Conservation (phyloP, 1,139 yeast genomes). For the Pichiaceae sp. region DNA sequence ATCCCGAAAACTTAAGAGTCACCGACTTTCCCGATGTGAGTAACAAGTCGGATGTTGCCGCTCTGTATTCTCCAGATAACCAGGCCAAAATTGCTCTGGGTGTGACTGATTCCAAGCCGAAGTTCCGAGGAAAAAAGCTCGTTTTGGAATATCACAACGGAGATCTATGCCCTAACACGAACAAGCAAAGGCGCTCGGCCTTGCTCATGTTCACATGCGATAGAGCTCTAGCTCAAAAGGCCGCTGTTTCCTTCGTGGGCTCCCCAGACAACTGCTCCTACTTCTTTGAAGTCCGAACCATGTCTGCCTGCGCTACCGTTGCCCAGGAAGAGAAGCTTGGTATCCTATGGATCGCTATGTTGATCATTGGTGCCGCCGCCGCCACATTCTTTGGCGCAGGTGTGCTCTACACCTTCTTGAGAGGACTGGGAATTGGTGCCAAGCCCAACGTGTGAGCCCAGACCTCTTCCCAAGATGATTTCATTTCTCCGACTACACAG, state of each 20-base stretch:
- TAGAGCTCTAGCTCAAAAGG: slow-evolving; percentile 59
- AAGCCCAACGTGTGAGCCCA: too few species aligned
- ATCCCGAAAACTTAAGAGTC: slow-evolving; percentile 16
- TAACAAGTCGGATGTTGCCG: slow-evolving; percentile 54
- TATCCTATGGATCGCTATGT: slow-evolving; percentile 50
- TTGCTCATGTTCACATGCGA: slow-evolving; percentile 74
- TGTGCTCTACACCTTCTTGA: slow-evolving; percentile 32
- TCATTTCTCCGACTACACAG: too few species aligned
- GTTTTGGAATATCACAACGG: slow-evolving; percentile 68
- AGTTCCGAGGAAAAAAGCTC: slow-evolving; percentile 63
- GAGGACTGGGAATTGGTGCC: slow-evolving; percentile 1
- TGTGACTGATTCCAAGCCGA: slow-evolving; percentile 48
- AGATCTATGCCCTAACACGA: slow-evolving; percentile 49
- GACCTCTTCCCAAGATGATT: too few species aligned
- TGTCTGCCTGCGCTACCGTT: slow-evolving; percentile 83
- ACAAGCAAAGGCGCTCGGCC: slow-evolving; percentile 50
- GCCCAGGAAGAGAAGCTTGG: slow-evolving; percentile 46
- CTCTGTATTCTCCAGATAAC: slow-evolving; percentile 40
- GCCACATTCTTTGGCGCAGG: slow-evolving; percentile 52
- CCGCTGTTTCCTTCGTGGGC: slow-evolving; percentile 64
- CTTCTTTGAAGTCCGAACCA: slow-evolving; percentile 77
- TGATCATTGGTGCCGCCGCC: slow-evolving; percentile 45
- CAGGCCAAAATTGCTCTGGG: slow-evolving; percentile 54
- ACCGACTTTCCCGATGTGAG: slow-evolving; percentile 32
- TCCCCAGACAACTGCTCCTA: slow-evolving; percentile 70